These are phyloP conservation scores for Metarhizium guizhouense DNA, from an alignment of 2,329 filamentous ascomycete genomes.

Conservation along the genomic window DNA sequence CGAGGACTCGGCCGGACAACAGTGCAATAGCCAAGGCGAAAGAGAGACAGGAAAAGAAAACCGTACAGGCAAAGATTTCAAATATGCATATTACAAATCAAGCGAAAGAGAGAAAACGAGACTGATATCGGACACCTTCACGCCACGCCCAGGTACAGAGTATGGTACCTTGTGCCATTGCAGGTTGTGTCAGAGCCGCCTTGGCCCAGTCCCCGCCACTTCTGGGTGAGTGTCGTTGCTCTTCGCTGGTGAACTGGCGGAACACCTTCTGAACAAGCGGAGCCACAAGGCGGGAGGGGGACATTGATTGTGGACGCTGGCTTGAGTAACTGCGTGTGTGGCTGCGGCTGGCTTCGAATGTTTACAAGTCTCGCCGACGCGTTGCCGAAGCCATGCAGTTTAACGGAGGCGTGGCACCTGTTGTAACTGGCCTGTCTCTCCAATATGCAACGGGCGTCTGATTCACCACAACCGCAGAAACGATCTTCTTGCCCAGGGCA, in stretches of 20 bases:
- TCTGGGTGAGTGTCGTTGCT: conserved; percentile 1
- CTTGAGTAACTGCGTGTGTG: background rate
- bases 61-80: background rate
- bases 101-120: background rate
- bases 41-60: background rate
- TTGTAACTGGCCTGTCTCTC: background rate
- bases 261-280: background rate
- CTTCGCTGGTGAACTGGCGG: conserved; percentile 5
- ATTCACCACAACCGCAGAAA: background rate
- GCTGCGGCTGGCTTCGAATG: background rate
- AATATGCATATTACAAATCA: background rate
- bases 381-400: conserved; percentile 6
- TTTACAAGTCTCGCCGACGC: conserved; percentile 7
- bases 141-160: background rate
- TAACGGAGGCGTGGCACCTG: background rate
- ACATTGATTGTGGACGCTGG: background rate
- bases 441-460: no score
- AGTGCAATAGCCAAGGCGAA: background rate
- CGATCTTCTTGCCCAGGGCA: background rate
- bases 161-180: background rate
- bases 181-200: background rate
- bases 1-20: background rate
- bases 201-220: conserved; percentile 2
- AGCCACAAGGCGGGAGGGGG: background rate
- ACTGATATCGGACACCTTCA: background rate